Evolutionary conservation across 148 eudicot genomes (phyloP), one percentile per base, ranked within the genome.

Genomic region (Arctostaphylos glauca): DNA sequence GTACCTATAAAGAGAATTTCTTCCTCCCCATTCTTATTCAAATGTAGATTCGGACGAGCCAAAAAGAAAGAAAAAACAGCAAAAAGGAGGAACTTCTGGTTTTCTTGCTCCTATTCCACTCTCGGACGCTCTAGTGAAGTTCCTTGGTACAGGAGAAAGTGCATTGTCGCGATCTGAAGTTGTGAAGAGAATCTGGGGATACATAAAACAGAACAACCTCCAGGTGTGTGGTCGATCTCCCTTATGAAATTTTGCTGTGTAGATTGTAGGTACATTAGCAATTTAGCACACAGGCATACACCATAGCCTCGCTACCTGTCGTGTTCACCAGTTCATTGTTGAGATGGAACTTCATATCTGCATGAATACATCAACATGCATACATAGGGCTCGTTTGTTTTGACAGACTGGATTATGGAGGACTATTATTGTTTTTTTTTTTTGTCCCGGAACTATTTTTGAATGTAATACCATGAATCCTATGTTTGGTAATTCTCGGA

Each of bases 91-190:
- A 56, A 85, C 80, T 73, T 91, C 94, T 3, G 97, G 91, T 59
- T 87, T 94, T 81, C 90, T 90, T 80, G 89, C 93, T 77, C 97
- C 98, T 50, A 81, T 88, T 83, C 93, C 91, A 55, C 92, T 96
- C 71, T 96, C 99, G 3, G 94, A 93, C 53, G 88, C 93, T 73
- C 88, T 96, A 18, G 89, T 87, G 66, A 93, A 86, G 89, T 96
- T 96, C 85, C 87, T 96, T 85, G 99, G 94, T 54, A 93, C 99
- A 25, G 99, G 93, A 73, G 99, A 96, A 90, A 91, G 81, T 72
- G 92, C 85, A 68, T 85, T 96, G 81, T 83, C 98, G 1, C 92
- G 98, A 16, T 86, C 94, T 70, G 94, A 83, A 78, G 97, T 89
- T 66, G 89, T 96, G 54, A 94, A 93, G 88, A 93, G 93, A 84